phyloP scores from a whole-genome alignment of 495 filamentous ascomycete species.

The Xylaria bambusicola region DNA sequence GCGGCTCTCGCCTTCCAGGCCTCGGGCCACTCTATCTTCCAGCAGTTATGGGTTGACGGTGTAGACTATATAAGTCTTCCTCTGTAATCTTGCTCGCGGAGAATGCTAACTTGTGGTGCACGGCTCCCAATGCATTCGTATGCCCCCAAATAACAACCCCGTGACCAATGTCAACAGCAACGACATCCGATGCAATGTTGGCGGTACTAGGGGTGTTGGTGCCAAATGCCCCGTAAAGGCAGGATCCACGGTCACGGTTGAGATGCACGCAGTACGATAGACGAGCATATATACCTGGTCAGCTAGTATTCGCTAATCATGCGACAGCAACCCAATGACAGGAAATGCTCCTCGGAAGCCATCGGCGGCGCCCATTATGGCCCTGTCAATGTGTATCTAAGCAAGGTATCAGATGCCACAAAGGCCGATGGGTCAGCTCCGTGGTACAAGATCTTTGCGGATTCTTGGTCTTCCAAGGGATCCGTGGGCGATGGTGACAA shows the following conservation, averaged over 20 bases:
- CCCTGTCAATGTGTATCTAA: constrained; percentile 52
- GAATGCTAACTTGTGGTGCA: constrained; percentile 21
- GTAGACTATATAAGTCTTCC: constrained; percentile 38
- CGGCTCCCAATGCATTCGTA: constrained; percentile 36
- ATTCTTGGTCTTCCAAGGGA: constrained; percentile 34
- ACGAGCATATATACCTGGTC: constrained; percentile 1
- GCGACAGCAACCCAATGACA: constrained; percentile 45
- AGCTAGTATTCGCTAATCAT: constrained; percentile 35
- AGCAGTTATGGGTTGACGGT: constrained; percentile 41
- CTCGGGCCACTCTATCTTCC: constrained; percentile 40
- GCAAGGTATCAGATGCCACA: constrained; percentile 47
- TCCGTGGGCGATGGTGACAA: constrained; percentile 41
- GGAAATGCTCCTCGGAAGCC: constrained; percentile 44
- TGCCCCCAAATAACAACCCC: constrained; percentile 39
- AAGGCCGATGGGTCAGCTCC: constrained; percentile 35
- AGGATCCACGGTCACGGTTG: constrained; percentile 47
- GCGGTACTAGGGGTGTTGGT: constrained; percentile 23
- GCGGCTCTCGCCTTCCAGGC: constrained; percentile 33
- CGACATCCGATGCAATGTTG: constrained; percentile 46
- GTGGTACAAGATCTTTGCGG: constrained; percentile 48
- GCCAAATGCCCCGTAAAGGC: constrained; percentile 37
- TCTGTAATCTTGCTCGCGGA: neutral
- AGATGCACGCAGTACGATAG: constrained; percentile 47
- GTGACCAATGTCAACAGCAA: constrained; percentile 42
- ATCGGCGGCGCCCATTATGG: constrained; percentile 56